phyloP scores from a whole-genome alignment of 345 rosid species.

The Linum lewisii region DNA sequence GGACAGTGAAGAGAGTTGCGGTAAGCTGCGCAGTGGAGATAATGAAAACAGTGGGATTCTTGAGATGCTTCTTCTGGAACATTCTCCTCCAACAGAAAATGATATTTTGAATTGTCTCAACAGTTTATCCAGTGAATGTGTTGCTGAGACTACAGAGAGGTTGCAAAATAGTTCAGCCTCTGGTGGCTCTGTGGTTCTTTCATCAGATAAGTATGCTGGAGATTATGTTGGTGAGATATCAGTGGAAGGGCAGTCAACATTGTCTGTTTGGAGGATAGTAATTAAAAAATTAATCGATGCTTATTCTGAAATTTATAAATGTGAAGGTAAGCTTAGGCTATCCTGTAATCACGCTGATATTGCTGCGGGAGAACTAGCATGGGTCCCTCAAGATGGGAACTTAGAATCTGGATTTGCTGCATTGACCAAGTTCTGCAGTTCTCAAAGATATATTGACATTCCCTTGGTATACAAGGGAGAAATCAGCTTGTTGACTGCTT shows the following conservation, averaged over 20 bases:
- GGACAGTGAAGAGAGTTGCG: constrained; percentile 25
- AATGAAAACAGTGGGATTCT: constrained; percentile 34
- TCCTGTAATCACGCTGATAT: constrained; percentile 57
- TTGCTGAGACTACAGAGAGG: constrained; percentile 17
- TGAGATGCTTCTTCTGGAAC: constrained; percentile 60
- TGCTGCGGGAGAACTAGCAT: constrained; percentile 26
- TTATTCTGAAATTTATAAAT: constrained; percentile 34
- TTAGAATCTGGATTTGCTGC: constrained; percentile 22
- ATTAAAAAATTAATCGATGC: constrained; percentile 52
- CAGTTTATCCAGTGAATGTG: constrained; percentile 17
- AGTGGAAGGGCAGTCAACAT: constrained; percentile 62
- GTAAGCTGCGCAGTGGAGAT: constrained; percentile 23
- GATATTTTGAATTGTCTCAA: constrained; percentile 57
- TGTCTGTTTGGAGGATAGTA: constrained; percentile 67
- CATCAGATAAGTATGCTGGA: constrained; percentile 19
- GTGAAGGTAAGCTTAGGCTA: constrained; percentile 35
- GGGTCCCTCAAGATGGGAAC: constrained; percentile 33
- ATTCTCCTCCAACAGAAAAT: constrained; percentile 45
- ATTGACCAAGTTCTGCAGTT: constrained; percentile 58
- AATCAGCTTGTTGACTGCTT: constrained; percentile 29
- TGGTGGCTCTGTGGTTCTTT: constrained; percentile 17
- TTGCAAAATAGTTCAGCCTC: constrained; percentile 22
- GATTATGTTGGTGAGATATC: constrained; percentile 68
- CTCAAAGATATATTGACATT: constrained; percentile 23
- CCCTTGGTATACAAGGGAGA: constrained; percentile 34